Evolutionary conservation across 1,139 yeast genomes (phyloP).

Genomic region (Wickerhamomyces sp.): DNA sequence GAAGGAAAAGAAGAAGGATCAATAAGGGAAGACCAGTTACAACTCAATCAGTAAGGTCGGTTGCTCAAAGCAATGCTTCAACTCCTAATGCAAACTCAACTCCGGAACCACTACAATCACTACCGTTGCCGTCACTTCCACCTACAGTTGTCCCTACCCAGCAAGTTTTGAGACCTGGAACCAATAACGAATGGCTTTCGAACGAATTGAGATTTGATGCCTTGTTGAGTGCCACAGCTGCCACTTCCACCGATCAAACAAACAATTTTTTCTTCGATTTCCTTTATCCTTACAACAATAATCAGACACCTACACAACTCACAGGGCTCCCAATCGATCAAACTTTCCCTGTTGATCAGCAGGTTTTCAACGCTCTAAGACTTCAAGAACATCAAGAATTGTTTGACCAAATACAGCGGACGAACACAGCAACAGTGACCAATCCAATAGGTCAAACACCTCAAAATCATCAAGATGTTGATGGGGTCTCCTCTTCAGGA

Average conservation of each 20-base stretch:
- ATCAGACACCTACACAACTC: neutral
- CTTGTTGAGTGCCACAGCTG: conserved; percentile 60
- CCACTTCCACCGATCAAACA: conserved; percentile 53
- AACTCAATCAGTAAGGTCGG: conserved; percentile 1
- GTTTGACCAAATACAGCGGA: neutral
- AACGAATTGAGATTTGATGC: conserved; percentile 70
- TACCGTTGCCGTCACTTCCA: neutral
- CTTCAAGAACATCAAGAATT: conserved; percentile 10
- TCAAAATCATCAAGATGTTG: neutral
- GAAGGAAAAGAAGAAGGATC: conserved; percentile 24
- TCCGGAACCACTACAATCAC: conserved; percentile 6
- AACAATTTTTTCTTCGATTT: conserved; percentile 45
- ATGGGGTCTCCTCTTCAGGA: neutral
- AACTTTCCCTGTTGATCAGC: conserved; percentile 18
- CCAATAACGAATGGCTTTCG: conserved; percentile 55
- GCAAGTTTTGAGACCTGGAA: conserved; percentile 12
- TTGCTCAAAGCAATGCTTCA: neutral
- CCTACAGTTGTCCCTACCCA: neutral
- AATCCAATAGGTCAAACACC: too few species aligned
- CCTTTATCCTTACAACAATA: conserved; percentile 30
- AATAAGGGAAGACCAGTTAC: conserved; percentile 18
- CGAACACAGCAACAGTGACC: neutral
- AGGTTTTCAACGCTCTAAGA: conserved; percentile 22
- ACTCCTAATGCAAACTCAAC: neutral
- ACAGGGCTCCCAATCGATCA: conserved; percentile 4